Base-by-base conservation (phyloP, 805 yeast genomes). In the Nakazawaea populi region DNA sequence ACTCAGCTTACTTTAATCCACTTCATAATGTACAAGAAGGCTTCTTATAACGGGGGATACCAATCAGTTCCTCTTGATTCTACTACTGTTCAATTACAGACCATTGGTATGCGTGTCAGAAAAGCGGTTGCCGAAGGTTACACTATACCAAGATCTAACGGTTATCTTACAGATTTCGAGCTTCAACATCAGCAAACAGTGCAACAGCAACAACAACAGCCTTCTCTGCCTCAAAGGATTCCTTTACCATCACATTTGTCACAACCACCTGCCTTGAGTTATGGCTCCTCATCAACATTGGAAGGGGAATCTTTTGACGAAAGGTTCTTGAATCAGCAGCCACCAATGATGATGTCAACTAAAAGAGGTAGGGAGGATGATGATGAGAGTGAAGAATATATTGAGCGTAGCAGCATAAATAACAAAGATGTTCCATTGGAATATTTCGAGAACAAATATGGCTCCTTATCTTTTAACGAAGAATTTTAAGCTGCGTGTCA, bases 21-120 rank as follows among this genome's bases (percentile, higher is more conserved):
- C 24, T 5, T 35, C 41, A 46, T 5, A 35, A 49, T 49, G 52
- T 45, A 49, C 32, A 49, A 49, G 32, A 49, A 31, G 40, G 38
- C 46, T 11, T 34, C 40, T 10, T 44, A 45, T 35, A 44, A 43
- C 38, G 34, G 18, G 27, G n/a, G 27, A 11, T 14, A 18, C 12
- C 28, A 11, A 28, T 10, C 44, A 4, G 44, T 8, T n/a, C 45
- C 48, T 27, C 28, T 28, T 5, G 48, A 49, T 59, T 68, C 67
- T n/a, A 64, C 61, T 40, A 60, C 64, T 11, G 71, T 64, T 42
- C 64, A 70, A 29, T 70, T 85, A 28, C 74, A 81, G 40, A 75
- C 83, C 0, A 60, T 85, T 5, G 90, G 89, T 0, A 85, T 83
- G 89, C 73, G 89, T 55, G 79, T 86, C 52, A 75, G 92, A 59